These are phyloP conservation scores for Batrachochytrium dendrobatidis DNA, from an alignment of 371 early-diverging fungal genomes.

Conservation along the genomic window DNA sequence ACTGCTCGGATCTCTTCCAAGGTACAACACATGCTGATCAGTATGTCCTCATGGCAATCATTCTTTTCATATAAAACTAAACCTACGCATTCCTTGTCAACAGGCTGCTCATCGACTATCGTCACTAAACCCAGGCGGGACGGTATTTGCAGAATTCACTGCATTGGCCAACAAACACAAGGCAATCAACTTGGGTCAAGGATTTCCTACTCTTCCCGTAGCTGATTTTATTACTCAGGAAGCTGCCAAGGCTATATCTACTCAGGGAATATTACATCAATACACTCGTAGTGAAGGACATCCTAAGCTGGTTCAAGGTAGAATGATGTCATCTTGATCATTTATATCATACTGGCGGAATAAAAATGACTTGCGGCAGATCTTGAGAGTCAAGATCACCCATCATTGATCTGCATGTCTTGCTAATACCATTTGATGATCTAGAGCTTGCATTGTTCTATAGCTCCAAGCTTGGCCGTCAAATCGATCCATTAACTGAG, in stretches of 20 bases:
- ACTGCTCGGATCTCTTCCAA: too few relatives aligned
- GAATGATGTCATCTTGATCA: neutral
- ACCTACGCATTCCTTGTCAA: too few relatives aligned
- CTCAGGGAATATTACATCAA: constrained; percentile 51
- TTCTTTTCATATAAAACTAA: too few relatives aligned
- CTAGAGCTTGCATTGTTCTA: constrained; percentile 75
- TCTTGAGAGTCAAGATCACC: neutral
- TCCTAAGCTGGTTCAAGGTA: constrained; percentile 58
- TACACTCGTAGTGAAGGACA: constrained; percentile 82
- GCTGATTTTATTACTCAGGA: constrained; percentile 78
- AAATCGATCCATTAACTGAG: constrained; percentile 72
- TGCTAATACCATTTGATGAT: neutral
- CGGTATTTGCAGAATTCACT: constrained; percentile 90
- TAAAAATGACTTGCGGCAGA: neutral
- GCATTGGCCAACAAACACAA: constrained; percentile 72
- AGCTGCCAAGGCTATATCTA: constrained; percentile 60
- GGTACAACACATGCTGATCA: too few relatives aligned
- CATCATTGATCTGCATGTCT: neutral
- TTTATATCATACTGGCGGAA: too few relatives aligned
- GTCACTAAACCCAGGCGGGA: constrained; percentile 29
- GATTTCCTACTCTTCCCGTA: constrained; percentile 67
- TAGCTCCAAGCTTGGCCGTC: constrained; percentile 53
- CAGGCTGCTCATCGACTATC: constrained; percentile 16
- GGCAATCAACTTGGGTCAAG: constrained; percentile 87
- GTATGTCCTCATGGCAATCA: too few relatives aligned